Evolutionary conservation across 2,329 filamentous ascomycete species (phyloP).

Genomic region (Paracamarosporium sp.): DNA sequence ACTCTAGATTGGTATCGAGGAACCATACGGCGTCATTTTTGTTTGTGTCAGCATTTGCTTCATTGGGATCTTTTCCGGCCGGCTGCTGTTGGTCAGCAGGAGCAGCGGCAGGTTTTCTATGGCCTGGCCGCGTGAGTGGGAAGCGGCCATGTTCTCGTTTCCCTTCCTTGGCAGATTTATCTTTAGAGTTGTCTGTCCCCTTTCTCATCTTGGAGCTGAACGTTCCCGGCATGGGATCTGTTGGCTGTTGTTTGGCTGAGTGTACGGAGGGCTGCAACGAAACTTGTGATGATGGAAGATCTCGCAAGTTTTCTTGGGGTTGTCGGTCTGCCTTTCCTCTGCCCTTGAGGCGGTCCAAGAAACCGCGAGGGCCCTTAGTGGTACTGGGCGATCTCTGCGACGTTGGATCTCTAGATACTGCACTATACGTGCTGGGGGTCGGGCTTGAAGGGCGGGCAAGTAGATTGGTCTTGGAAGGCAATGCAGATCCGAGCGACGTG

Average conservation of each 20-base stretch:
- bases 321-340: conserved; percentile 54
- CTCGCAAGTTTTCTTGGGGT: conserved; percentile 45
- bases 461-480: conserved; percentile 57
- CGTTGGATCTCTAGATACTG: conserved; percentile 54
- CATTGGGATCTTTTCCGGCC: conserved; percentile 53
- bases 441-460: conserved; percentile 77
- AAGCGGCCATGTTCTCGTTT: conserved; percentile 50
- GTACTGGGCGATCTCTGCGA: conserved; percentile 66
- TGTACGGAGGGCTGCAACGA: conserved; percentile 46
- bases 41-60: conserved; percentile 47
- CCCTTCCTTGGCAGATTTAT: conserved; percentile 31
- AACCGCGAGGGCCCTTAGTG: conserved; percentile 54
- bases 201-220: conserved; percentile 35
- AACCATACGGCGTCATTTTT: conserved; percentile 71
- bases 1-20: conserved; percentile 84
- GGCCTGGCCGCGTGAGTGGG: conserved; percentile 57
- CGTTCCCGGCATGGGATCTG: conserved; percentile 36
- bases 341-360: conserved; percentile 62
- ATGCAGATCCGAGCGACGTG: conserved; percentile 54
- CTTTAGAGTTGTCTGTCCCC: conserved; percentile 24
- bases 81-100: conserved; percentile 22
- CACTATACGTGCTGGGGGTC: conserved; percentile 76
- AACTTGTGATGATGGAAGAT: conserved; percentile 49
- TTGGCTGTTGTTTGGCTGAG: conserved; percentile 32
- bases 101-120: conserved; percentile 36